These are phyloP conservation scores for Cantharellus anzutake DNA, from an alignment of 768 basidiomycete species.

Conservation along the genomic window DNA sequence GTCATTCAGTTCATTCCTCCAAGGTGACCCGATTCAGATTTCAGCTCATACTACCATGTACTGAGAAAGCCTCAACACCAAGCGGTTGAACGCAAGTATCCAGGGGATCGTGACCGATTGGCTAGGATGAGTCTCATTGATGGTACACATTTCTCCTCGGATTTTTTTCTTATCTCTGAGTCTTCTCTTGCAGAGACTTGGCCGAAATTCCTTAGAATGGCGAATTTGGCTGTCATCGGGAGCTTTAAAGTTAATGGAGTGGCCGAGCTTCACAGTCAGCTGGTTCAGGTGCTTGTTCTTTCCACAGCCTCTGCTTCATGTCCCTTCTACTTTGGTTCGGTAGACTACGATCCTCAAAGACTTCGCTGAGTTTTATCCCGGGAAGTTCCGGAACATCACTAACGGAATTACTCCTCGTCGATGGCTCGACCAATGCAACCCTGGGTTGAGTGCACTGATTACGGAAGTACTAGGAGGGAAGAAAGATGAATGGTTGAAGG, in stretches of 20 bases:
- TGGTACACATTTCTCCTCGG: conserved; percentile 23
- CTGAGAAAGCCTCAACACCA: background rate
- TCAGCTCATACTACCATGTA: background rate
- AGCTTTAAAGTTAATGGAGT: conserved; percentile 89
- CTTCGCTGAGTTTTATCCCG: conserved; percentile 69
- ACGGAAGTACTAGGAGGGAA: conserved; percentile 58
- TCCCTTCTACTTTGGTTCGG: background rate
- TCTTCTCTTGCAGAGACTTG: conserved; percentile 40
- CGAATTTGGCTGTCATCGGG: conserved; percentile 44
- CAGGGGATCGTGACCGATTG: conserved; percentile 64
- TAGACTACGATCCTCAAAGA: conserved; percentile 22
- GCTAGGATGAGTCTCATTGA: conserved; percentile 85
- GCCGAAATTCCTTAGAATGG: conserved; percentile 80
- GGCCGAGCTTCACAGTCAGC: conserved; percentile 84
- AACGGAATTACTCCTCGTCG: conserved; percentile 92
- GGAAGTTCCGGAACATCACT: conserved; percentile 71
- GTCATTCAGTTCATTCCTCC: conserved; percentile 31
- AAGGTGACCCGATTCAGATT: conserved; percentile 26
- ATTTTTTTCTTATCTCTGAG: background rate
- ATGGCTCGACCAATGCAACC: conserved; percentile 88
- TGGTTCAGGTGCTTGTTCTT: conserved; percentile 36
- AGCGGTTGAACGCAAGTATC: conserved; percentile 83
- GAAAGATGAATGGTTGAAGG: conserved; percentile 69
- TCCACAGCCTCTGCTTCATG: background rate
- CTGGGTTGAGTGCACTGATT: conserved; percentile 67